phyloP scores from a whole-genome alignment of 176 grass and related monocot genomes.

The Hsuehochloa calcarea region DNA sequence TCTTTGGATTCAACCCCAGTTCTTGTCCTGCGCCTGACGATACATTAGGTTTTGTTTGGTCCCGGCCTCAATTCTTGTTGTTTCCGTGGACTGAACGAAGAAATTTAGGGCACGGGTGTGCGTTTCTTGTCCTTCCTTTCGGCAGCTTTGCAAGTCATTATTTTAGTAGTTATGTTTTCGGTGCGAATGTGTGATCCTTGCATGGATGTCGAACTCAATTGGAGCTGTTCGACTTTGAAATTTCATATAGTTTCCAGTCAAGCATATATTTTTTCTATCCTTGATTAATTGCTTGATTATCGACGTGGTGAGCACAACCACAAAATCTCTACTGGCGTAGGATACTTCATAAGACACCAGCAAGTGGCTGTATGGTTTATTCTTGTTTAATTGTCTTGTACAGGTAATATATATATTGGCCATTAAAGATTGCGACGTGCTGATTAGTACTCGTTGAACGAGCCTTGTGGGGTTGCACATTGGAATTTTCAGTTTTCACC shows the following conservation, averaged over 20 bases:
- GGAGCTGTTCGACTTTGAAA: not conserved
- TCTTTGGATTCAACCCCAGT: not conserved
- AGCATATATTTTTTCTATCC: not conserved
- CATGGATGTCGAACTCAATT: not conserved
- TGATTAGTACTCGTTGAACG: not conserved
- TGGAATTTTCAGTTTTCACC: slow-evolving; percentile 20
- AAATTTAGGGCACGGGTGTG: not conserved
- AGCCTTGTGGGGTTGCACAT: not conserved
- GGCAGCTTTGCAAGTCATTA: not conserved
- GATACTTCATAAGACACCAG: not conserved
- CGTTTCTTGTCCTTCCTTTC: not conserved
- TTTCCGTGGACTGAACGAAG: not conserved
- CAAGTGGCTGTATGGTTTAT: not conserved
- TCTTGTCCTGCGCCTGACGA: not conserved
- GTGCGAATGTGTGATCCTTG: not conserved
- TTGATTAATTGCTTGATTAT: not conserved
- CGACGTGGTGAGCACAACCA: not conserved
- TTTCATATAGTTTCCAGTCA: slow-evolving; percentile 2
- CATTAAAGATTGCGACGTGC: not conserved
- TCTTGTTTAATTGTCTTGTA: not conserved
- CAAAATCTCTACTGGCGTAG: not conserved
- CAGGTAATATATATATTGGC: not conserved
- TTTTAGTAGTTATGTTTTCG: not conserved
- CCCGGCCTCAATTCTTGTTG: not conserved
- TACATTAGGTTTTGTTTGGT: not conserved